A percentile compares a stretch with the other conserved stretches of the same genome.
These are phyloP conservation scores for Phytophthora melonis DNA, from an alignment of 352 stramenopile species.

Conservation along the genomic window DNA sequence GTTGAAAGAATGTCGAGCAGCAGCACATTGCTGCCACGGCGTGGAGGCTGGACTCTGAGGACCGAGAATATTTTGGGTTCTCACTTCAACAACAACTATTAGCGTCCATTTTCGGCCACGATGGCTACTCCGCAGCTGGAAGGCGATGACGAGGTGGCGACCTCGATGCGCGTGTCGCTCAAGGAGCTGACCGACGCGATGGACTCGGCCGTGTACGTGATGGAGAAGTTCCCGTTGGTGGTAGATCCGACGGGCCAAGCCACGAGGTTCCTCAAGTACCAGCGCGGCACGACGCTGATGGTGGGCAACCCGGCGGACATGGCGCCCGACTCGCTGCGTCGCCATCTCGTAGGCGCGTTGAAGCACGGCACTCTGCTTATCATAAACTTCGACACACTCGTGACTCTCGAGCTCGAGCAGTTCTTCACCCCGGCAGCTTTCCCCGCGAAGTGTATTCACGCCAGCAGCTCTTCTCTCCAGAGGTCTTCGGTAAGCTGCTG, in stretches of 20 bases:
- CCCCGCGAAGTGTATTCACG: slow-evolving; percentile 78
- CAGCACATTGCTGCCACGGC: too few relatives aligned
- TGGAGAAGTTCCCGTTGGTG: slow-evolving; percentile 90
- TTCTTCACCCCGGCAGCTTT: slow-evolving; percentile 80
- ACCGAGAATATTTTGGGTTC: background rate
- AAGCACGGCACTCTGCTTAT: slow-evolving; percentile 78
- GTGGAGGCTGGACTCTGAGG: too few relatives aligned
- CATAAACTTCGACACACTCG: slow-evolving; percentile 79
- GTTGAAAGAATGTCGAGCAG: too few relatives aligned
- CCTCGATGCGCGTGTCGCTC: slow-evolving; percentile 59
- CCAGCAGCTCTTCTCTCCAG: slow-evolving; percentile 68
- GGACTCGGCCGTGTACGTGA: slow-evolving; percentile 86
- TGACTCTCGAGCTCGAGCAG: slow-evolving; percentile 74
- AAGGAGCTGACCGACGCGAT: slow-evolving; percentile 89
- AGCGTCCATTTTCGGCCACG: background rate
- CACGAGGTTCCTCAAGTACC: slow-evolving; percentile 91
- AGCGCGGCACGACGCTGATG: slow-evolving; percentile 87
- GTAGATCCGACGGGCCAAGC: slow-evolving; percentile 84
- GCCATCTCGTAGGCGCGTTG: slow-evolving; percentile 79
- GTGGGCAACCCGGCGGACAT: slow-evolving; percentile 78
- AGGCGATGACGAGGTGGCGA: slow-evolving; percentile 1
- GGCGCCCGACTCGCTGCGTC: slow-evolving; percentile 66
- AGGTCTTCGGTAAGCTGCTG: slow-evolving; percentile 62
- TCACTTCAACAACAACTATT: slow-evolving; percentile 12
- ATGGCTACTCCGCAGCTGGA: slow-evolving; percentile 16